Base-by-base conservation (phyloP, 305 asterid species). In the Plantago lanceolata region DNA sequence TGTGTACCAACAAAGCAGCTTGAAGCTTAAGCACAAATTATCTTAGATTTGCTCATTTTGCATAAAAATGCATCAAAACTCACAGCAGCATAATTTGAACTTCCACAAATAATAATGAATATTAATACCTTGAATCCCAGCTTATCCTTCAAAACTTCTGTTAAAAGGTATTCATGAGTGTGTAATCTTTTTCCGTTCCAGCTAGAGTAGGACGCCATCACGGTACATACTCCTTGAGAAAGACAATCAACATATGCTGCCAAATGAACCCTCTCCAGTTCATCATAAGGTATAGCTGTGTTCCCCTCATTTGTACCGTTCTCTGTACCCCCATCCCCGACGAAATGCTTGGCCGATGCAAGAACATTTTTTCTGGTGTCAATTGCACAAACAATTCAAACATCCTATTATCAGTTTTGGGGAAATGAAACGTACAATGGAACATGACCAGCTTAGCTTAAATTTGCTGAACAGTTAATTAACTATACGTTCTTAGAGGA, bases 201-300 rank as follows among this genome's bases (percentile, higher is more conserved):
- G 79, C 96, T 83, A 65, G 80, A 77, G 78, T 88, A 90, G 56
- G 96, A 88, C 13, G 94, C 97, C 97, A 90, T 90, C 48, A 90
- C 82, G 44, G 97, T 81, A 81, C 96, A 90, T 75, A 88, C 96
- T 56, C 96, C 95, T 68, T 78, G 96, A 72, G 91, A 58, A 59
- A 90, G 75, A 68, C 97, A 88, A 73, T 90, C 95, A 43, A 82
- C 65, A 76, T 90, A 88, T 53, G 97, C 95, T 71, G 94, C 84
- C 82, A 90, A 47, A 81, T 90, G 97, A 73, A 84, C 82, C 65
- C 73, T 72, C 85, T 84, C 92, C 72, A 90, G 73, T 35, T 88
- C 87, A 58, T 86, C 97, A 67, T 80, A 86, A 47, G 86, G 67
- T 56, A 77, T 47, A 19, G 74, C 59, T 16, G 87, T 76, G 69